Evolutionary conservation across 345 rosid species (phyloP), one percentile per base, ranked within the genome.

Genomic region (Hevea brasiliensis): DNA sequence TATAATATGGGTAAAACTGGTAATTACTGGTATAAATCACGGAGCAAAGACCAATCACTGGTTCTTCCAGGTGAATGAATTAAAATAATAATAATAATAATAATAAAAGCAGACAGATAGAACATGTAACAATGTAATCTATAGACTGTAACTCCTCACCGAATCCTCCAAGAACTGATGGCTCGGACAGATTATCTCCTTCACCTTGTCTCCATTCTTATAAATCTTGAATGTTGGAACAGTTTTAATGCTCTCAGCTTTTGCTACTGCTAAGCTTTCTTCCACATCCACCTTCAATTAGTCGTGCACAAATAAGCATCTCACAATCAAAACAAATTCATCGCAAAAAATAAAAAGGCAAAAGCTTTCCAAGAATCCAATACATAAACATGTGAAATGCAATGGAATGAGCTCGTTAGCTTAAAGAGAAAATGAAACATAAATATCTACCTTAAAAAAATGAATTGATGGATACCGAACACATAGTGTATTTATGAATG

Each of bases 151-250:
- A 84, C 91, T 88, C 83, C 90, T 91, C 90, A 95, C 96, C 70
- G 90, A 89, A 77, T 89, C 87, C 79, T 95, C 99, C 80, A 95
- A 74, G 85, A 87, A 72, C 61, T 95, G 96, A 8, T 73, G 89
- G 80, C 89, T 95, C 4, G 99, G 98, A 82, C 97, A 86, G 64
- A 92, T 84, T 32, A 95, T 86, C 83, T 92, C 98, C 85, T 95
- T 92, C 81, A 91, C 85, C 48, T 89, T 82, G 76, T 67, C 81
- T 50, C 97, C 96, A 27, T 82, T 81, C 84, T 89, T 95, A 88
- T 86, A 91, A 63, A 95, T 91, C 89, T 89, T 95, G 90, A 95
- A 89, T 55, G 99, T 92, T 47, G 99, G 97, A 35, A 90, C 96
- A 56, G 86, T 84, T 81, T 84, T 89, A 85, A 92, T 96, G 57